Evolutionary conservation across 75 land plant species (phyloP).

Genomic region (Azolla pinnata): DNA sequence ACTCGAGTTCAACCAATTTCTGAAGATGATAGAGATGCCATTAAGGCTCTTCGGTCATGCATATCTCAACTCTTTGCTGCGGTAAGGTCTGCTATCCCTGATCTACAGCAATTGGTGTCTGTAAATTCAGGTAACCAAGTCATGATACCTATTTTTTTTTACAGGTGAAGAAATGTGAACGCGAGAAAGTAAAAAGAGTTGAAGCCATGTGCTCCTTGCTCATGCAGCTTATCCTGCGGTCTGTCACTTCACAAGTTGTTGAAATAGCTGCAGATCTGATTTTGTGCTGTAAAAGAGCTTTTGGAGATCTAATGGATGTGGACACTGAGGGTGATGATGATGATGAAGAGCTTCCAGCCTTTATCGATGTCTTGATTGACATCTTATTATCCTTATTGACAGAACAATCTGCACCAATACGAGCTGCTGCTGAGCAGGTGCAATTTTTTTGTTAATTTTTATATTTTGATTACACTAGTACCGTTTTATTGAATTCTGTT

Average conservation of each 20-base stretch:
- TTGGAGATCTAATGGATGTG: conserved; percentile 29
- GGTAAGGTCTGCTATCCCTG: conserved; percentile 32
- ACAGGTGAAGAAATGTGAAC: conserved; percentile 7
- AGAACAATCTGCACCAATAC: conserved; percentile 59
- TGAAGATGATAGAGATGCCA: conserved; percentile 51
- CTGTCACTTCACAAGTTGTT: conserved; percentile 46
- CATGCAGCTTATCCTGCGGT: conserved; percentile 62
- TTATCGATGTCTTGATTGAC: conserved; percentile 88
- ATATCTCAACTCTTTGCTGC: conserved; percentile 38
- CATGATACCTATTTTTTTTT: not conserved
- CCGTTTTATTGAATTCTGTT: no score
- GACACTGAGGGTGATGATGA: conserved; percentile 31
- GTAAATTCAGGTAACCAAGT: not conserved
- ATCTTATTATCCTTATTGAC: conserved; percentile 74
- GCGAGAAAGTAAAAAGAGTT: conserved; percentile 24
- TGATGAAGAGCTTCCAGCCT: conserved; percentile 37
- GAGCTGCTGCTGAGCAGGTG: conserved; percentile 85
- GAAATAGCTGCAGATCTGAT: conserved; percentile 65
- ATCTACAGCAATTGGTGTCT: not conserved
- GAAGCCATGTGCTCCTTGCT: conserved; percentile 72
- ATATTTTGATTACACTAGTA: no score
- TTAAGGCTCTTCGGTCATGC: conserved; percentile 38
- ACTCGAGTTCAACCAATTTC: conserved; percentile 38
- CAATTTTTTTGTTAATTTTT: no score
- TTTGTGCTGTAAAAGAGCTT: conserved; percentile 76